Evolutionary conservation across 192 early-diverging fungal genomes (phyloP).

Genomic region (Jimgerdemannia lactiflua): DNA sequence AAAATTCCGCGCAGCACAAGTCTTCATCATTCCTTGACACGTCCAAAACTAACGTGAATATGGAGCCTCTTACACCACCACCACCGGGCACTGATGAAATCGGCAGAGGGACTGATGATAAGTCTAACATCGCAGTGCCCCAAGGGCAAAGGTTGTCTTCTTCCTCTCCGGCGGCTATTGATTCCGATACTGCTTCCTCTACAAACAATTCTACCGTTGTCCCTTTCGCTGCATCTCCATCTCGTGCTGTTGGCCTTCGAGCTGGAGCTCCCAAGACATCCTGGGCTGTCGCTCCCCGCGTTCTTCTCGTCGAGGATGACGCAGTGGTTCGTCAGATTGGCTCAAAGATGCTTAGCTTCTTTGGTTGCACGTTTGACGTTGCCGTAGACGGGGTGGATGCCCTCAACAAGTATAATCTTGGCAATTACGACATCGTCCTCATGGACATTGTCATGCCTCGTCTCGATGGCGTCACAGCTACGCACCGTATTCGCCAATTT

Average conservation of each 20-base stretch:
- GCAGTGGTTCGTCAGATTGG: conserved; percentile 52
- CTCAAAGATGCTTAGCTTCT: conserved; percentile 52
- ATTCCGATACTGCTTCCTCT: background rate
- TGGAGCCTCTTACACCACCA: background rate
- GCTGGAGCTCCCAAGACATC: conserved; percentile 11
- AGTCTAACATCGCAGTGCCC: background rate
- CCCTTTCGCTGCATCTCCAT: background rate
- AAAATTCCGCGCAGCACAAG: background rate
- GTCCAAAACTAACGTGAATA: background rate
- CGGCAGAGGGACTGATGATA: background rate
- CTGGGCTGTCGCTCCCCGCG: conserved; percentile 52
- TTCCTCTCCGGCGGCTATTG: background rate
- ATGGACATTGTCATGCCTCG: conserved; percentile 75
- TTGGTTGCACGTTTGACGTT: conserved; percentile 69
- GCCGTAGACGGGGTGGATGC: conserved; percentile 69
- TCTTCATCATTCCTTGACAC: background rate
- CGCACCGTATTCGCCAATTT: conserved; percentile 68
- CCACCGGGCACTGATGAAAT: background rate
- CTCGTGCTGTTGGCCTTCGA: background rate
- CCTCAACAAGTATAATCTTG: conserved; percentile 52
- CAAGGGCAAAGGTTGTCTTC: too few species aligned
- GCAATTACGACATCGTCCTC: conserved; percentile 69
- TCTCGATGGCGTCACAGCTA: conserved; percentile 67
- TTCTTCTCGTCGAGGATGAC: conserved; percentile 74
- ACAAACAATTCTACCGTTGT: background rate